Evolutionary conservation across 805 yeast genomes (phyloP), one percentile per base, ranked within the genome.

Genomic region (Candida mattraensis): DNA sequence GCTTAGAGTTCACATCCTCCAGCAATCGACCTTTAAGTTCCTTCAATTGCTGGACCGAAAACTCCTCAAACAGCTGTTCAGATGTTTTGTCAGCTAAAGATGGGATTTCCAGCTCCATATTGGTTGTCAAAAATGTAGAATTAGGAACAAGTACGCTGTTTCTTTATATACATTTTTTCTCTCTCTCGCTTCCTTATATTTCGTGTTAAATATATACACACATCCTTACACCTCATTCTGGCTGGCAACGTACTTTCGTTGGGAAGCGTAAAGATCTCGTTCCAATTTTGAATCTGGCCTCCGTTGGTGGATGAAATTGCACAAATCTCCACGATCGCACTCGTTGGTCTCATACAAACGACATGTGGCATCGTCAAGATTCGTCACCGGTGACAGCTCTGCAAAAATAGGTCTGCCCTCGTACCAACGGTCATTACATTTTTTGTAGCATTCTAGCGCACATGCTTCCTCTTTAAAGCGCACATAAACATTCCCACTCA

Each of bases 251-350:
- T 24, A 24, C 34, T 19, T 39, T 10, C 42, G 33, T 30, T 54
- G 52, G 25, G 53, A 39, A 14, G 43, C 40, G 36, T 32, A 44
- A n/a, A 54, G 28, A 7, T 30, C 46, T 18, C 46, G 40, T 22
- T 48, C 50, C 4, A 56, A 25, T 5, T 20, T 35, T 5, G 52
- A 51, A 2, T 74, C 54, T 0, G 94, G 87, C 24, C 69, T 60
- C 48, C 80, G 69, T 3, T 81, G 70, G 58, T 89, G 98, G 74
- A 87, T 83, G 59, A 85, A 88, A 59, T 89, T 89, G 61, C 98
- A 89, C 51, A 75, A 73, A 20, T 80, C 84, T 2, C 88, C 91
- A 54, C 97, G 72, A n/a, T 70, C 74, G 55, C 98, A 89, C 10
- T 63, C 64, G 16, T 69, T 61, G 2, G 67, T 60, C 24, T 80